phyloP scores from a whole-genome alignment of 441 rosid species.

The Populus hybrid region DNA sequence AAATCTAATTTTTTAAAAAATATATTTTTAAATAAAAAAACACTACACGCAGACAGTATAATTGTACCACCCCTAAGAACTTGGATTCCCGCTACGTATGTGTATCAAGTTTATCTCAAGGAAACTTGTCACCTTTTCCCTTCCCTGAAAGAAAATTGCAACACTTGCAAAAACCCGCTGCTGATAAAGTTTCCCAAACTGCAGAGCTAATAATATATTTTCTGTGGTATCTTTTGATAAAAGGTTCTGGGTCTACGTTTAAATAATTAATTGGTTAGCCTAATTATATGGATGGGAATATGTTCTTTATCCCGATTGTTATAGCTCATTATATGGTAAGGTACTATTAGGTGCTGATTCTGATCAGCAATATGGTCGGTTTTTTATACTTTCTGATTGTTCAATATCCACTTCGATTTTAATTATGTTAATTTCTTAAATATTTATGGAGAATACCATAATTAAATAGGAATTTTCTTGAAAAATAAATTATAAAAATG shows the following conservation, averaged over 20 bases:
- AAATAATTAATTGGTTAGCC: background rate
- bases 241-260: background rate
- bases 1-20: background rate
- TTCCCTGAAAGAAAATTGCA: background rate
- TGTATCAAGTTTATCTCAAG: background rate
- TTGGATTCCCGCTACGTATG: no score
- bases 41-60: background rate
- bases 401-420: background rate
- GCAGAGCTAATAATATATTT: background rate
- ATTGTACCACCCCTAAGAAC: background rate
- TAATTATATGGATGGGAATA: background rate
- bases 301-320: background rate
- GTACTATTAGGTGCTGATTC: conserved; percentile 4
- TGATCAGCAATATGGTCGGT: background rate
- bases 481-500: no score
- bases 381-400: background rate
- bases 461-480: no score
- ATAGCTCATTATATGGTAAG: background rate
- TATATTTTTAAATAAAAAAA: background rate
- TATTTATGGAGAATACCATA: no score
- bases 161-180: conserved; percentile 1
- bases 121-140: background rate
- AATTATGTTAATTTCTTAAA: background rate
- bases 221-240: background rate
- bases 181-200: background rate